phyloP scores from a whole-genome alignment of 179 eudicot genomes.

The Silene noctiflora region DNA sequence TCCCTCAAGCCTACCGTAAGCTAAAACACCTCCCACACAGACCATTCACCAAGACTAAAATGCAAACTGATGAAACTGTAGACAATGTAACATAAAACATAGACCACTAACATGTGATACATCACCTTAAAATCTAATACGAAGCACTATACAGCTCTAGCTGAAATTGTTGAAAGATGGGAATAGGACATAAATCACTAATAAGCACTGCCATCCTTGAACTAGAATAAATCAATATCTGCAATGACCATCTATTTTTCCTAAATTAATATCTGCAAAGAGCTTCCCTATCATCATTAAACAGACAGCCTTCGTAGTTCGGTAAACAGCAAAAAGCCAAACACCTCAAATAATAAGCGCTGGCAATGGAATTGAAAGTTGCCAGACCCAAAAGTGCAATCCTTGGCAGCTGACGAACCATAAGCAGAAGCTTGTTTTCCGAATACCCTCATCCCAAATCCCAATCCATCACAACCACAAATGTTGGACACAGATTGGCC shows the following conservation, averaged over 20 bases:
- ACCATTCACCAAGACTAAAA: not conserved
- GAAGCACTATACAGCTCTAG: not conserved
- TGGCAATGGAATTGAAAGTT: slow-evolving; percentile 70
- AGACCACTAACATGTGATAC: not conserved
- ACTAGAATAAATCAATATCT: not conserved
- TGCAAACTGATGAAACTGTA: not conserved
- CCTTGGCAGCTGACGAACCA: slow-evolving; percentile 58
- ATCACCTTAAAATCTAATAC: not conserved
- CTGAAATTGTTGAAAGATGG: not conserved
- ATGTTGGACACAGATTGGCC: slow-evolving; percentile 39
- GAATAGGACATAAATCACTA: not conserved
- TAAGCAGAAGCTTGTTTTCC: slow-evolving; percentile 59
- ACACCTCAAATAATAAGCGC: slow-evolving; percentile 61
- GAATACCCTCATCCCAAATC: slow-evolving; percentile 58
- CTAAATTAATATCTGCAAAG: not conserved
- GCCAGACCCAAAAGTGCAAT: slow-evolving; percentile 67
- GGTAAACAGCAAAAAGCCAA: too few species aligned
- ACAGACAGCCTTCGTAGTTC: slow-evolving; percentile 31
- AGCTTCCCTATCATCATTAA: slow-evolving; percentile 62
- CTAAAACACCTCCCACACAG: not conserved
- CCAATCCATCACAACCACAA: slow-evolving; percentile 85
- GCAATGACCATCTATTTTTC: not conserved
- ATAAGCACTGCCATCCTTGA: not conserved
- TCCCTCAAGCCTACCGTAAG: not conserved
- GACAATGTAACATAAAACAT: not conserved